Evolutionary conservation across 2,329 filamentous ascomycete species (phyloP).

Genomic region (Grosmannia clavigera): DNA sequence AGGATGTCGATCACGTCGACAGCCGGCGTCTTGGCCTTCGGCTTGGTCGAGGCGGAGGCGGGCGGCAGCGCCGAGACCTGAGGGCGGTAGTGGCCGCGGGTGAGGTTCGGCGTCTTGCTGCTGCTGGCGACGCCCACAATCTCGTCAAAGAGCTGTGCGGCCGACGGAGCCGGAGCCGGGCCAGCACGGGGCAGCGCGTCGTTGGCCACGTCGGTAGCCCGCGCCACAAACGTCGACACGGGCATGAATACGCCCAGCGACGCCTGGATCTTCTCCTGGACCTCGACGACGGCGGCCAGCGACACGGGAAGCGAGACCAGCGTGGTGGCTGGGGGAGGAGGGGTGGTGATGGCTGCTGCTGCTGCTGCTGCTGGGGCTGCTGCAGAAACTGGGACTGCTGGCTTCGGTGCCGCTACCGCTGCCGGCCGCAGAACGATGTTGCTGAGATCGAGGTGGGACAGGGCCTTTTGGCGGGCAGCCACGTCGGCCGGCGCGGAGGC

Average conservation of each 20-base stretch:
- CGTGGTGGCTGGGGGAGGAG: slow-evolving; percentile 19
- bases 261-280: slow-evolving; percentile 68
- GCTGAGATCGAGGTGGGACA: slow-evolving; percentile 79
- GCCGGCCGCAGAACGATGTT: slow-evolving; percentile 67
- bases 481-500: slow-evolving; percentile 58
- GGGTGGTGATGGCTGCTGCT: slow-evolving; percentile 16
- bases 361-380: slow-evolving; percentile 3
- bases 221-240: slow-evolving; percentile 73
- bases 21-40: slow-evolving; percentile 18
- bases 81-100: slow-evolving; percentile 56
- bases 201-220: slow-evolving; percentile 79
- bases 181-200: slow-evolving; percentile 61
- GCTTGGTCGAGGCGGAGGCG: slow-evolving; percentile 17
- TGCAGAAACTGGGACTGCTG: slow-evolving; percentile 2
- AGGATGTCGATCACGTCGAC: slow-evolving; percentile 73
- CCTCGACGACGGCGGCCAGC: slow-evolving; percentile 63
- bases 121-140: slow-evolving; percentile 49
- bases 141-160: slow-evolving; percentile 80
- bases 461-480: slow-evolving; percentile 59
- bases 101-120: slow-evolving; percentile 27
- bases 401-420: slow-evolving; percentile 18
- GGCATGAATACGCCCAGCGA: slow-evolving; percentile 71
- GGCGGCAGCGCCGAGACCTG: slow-evolving; percentile 51
- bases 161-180: slow-evolving; percentile 48
- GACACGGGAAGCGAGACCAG: slow-evolving; percentile 65